Evolutionary conservation across 2,329 filamentous ascomycete species (phyloP), one percentile per base, ranked within the genome.

Genomic region (Colletotrichum chlorophyti): DNA sequence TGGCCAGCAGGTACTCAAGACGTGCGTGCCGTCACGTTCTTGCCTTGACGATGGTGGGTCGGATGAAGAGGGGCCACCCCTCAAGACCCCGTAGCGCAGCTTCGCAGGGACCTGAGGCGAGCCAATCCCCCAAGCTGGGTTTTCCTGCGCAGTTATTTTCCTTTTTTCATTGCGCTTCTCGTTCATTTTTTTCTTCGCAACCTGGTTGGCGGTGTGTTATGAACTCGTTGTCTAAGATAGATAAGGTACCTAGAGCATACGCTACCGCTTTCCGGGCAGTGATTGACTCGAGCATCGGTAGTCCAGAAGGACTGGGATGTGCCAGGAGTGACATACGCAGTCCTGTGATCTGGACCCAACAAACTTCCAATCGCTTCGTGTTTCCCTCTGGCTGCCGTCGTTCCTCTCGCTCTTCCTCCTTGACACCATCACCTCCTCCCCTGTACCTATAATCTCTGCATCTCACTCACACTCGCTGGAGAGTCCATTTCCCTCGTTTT

Each of bases 311-410:
- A 59, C 52, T 31, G 43, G 57, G 57, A 59, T 55, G 57, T 40
- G 19, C 40, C 43, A 55, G 43, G 46, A 57, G 57, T 59, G 57
- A 59, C 57, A 59, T 59, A 59, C 57, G 57, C 57, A 59, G 50
- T 57, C 43, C 51, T 59, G 26, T 53, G 29, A 53, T 58, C 43
- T 32, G n/a, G 38, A 51, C 51, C 57, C 51, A 55, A 49, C 57
- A 49, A 50, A 37, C 51, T 47, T 42, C 53, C 40, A 17, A 23
- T 34, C 7, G 15, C 17, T 9, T 37, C 29, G 37, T 43, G 23
- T 35, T 6, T 17, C 29, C 51, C 21, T 37, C 34, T 37, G 15
- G 15, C 37, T 8, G 34, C 21, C 38, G 19, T n/a, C n/a, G n/a
- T n/a, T n/a, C 15, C 31, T 27, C 40, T 37, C 15, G 29, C 14